A percentile compares a stretch with the other conserved stretches of the same genome.
Conservation (phyloP, 768 basidiomycete species). For the Nidula microcarpa region DNA sequence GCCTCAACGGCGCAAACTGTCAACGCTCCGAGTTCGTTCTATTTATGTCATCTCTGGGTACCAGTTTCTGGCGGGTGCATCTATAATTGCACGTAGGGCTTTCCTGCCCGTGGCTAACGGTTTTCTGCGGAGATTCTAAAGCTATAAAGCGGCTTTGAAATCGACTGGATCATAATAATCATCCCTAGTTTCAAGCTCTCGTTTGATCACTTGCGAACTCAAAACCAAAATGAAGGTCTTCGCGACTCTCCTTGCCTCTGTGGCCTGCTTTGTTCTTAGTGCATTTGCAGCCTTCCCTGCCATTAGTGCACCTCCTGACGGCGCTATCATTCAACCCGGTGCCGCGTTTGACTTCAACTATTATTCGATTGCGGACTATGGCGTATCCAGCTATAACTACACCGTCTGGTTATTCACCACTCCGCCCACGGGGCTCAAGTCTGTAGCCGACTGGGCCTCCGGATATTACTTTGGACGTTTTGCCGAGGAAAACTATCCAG, state of each 20-base stretch:
- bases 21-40: too few species aligned
- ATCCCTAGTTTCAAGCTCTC: too few species aligned
- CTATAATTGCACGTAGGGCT: too few species aligned
- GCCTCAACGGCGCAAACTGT: too few species aligned
- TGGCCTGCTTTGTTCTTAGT: background rate
- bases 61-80: too few species aligned
- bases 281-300: background rate
- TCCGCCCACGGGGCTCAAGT: constrained; percentile 16
- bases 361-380: constrained; percentile 33
- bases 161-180: too few species aligned
- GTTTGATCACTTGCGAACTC: too few species aligned
- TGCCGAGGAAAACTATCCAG: constrained; percentile 39
- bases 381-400: constrained; percentile 35
- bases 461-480: constrained; percentile 44
- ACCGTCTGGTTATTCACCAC: constrained; percentile 37
- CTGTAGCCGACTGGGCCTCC: constrained; percentile 23
- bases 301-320: constrained; percentile 12
- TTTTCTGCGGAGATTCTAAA: too few species aligned
- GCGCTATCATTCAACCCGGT: constrained; percentile 34
- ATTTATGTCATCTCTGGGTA: too few species aligned
- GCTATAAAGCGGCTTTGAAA: too few species aligned
- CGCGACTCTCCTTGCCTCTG: background rate
- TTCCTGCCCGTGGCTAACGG: too few species aligned
- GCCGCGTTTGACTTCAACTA: constrained; percentile 36
- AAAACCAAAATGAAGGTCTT: background rate